Evolutionary conservation across 2,329 filamentous ascomycete species (phyloP).

Genomic region (Penicillium crustosum): DNA sequence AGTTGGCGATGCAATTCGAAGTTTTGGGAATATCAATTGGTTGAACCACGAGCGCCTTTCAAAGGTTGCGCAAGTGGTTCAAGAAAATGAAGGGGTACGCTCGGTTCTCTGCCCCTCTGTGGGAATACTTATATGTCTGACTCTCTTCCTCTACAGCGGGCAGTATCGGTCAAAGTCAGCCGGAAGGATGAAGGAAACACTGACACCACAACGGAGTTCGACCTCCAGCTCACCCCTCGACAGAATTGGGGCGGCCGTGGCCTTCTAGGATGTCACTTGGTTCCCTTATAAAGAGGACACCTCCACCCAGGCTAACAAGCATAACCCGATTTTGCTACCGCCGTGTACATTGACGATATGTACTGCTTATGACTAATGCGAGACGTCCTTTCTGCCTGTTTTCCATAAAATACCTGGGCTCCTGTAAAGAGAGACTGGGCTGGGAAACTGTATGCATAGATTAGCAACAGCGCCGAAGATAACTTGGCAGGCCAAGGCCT

Average conservation of each 20-base stretch:
- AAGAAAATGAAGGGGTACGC: slow-evolving; percentile 83
- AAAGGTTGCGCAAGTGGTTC: slow-evolving; percentile 85
- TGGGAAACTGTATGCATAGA: not conserved
- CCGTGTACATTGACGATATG: slow-evolving; percentile 10
- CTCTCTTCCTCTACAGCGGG: slow-evolving; percentile 51
- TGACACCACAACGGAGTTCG: slow-evolving; percentile 55
- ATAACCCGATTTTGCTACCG: not conserved
- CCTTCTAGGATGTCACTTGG: slow-evolving; percentile 83
- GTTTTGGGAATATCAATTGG: slow-evolving; percentile 80
- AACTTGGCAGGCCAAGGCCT: not conserved
- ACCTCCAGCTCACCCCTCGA: slow-evolving; percentile 71
- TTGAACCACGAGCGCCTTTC: slow-evolving; percentile 81
- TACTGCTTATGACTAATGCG: slow-evolving; percentile 16
- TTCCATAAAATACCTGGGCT: not conserved
- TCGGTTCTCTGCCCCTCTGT: not conserved
- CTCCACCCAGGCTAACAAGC: not conserved
- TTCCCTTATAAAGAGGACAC: slow-evolving; percentile 67
- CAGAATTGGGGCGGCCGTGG: slow-evolving; percentile 88
- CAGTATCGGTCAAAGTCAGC: slow-evolving; percentile 67
- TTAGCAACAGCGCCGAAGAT: not conserved
- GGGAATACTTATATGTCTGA: slow-evolving; percentile 1
- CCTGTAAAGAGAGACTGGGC: not conserved
- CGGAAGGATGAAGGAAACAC: slow-evolving; percentile 48
- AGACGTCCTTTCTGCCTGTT: slow-evolving; percentile 4
- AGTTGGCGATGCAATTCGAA: slow-evolving; percentile 75